Base-by-base conservation (phyloP, 139 green algal species). In the Limnomonas spitsbergensis region DNA sequence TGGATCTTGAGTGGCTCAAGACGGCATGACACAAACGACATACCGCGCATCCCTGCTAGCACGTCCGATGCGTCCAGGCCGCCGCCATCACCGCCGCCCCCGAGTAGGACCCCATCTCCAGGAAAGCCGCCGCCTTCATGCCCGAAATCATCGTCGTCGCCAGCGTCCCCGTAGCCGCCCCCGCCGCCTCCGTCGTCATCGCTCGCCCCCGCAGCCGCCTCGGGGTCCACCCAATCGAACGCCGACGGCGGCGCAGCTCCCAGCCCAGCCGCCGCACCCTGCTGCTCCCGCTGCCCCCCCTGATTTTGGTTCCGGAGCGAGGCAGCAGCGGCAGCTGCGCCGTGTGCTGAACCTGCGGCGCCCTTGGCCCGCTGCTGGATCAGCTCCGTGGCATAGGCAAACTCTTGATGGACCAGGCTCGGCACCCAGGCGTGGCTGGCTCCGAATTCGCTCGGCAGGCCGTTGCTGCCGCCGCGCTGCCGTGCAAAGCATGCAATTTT, bases 161-260 rank as follows among this genome's bases (percentile, higher is more conserved):
- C 69, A 27, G 66, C 78, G 74, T 75, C 73, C 27, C 53, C 24
- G 68, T 74, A 61, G 14, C 69, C 36, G 26, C 36, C 31, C 26
- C 35, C 35, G n/a, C 73, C 27, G 9, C 47, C 9, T 2, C 40
- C 40, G 36, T 66, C 6, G 32, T 78, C n/a, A 78, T 70, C 6
- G 6, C 24, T 34, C 61, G 34, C 75, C 36, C 14, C 54, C n/a
- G 38, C 79, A 52, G 84, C 81, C 27, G 84, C 84, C 9, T 67
- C 79, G 3, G 79, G 79, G 61, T 84, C 85, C 4, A 47, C 6
- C 37, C 69, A 78, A 37, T 89, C 85, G 66, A 89, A 73, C 37
- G 87, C 77, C 1, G 80, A 26, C 37, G 9, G 35, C 4, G 6
- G 1, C 2, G 27, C 40, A 29, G 40, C 47, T 20, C 47, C 20